Base-by-base conservation (phyloP, 2,329 filamentous ascomycete genomes). In the Cephalotrichum gorgonifer region DNA sequence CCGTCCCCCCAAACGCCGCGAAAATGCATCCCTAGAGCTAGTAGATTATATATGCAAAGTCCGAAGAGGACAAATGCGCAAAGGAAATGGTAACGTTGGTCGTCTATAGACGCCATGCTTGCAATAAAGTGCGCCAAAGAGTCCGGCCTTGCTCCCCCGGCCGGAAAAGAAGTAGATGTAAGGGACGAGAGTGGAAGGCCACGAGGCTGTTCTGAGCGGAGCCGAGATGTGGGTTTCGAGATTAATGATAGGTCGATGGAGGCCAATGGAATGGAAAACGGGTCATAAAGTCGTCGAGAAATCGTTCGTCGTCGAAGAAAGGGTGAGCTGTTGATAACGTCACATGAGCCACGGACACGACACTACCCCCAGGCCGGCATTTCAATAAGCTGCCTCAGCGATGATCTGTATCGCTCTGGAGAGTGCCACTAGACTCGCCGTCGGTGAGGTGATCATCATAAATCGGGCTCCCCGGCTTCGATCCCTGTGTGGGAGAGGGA, bases 401-500 rank as follows among this genome's bases (percentile, higher is more conserved):
- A 28, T 38, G 31, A 12, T 41, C 45, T 7, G 39, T 12, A 8
- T 47, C 45, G 33, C 45, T 41, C 12, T 49, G 41, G 41, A 49
- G 39, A n/a, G 38, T 49, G 14, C 39, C 23, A 15, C 47, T 49
- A 38, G 47, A 49, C 41, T 49, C 47, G 11, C 47, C 47, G 38
- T 49, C 47, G 8, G 47, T 43, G 15, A 39, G 41, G 30, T 43
- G 47, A 8, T 49, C 47, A 20, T 47, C 35, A 23, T 49, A 38
- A 17, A 30, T 12, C 11, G 17, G 46, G 12, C 33, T 48, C n/a
- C 17, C 39, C 30, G 38, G 38, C 27, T 43, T 39, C 38, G 38
- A 43, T 14, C 41, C 47, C 7, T n/a, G n/a, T 14, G 31, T 47
- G 9, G 45, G 22, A 7, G 45, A 43, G 7, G 25, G 38, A 27